Base-by-base conservation (phyloP, 306 rosid genomes). In the Cucurbita moschata region DNA sequence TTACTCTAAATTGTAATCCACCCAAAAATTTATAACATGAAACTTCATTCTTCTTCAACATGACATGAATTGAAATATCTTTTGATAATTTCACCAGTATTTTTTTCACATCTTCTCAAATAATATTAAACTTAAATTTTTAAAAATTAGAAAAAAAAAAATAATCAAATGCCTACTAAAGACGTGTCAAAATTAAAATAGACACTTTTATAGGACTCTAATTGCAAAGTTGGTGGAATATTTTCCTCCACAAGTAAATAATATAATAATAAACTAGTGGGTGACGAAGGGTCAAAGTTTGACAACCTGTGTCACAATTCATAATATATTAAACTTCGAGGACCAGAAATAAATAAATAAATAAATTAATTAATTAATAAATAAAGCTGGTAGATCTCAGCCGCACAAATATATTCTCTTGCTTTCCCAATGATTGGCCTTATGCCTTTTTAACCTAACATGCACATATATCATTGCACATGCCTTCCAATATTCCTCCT, bases 401-500 rank as follows among this genome's bases (percentile, higher is more conserved):
- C 69, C 26, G 13, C 69, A 64, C 51, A 64, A 64, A 6, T 44
- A 19, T 66, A 44, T 44, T 66, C 72, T 66, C 39, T 66, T 66
- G 5, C 37, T 2, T 19, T 66, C 3, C 72, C 16, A 46, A 43
- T 44, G 10, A 66, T 18, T 66, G 72, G 39, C 55, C 57, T 58
- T 58, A 62, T 14, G 7, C 35, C 19, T 2, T 65, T 65, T 66
- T 66, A 10, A 44, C 78, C 77, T 82, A 79, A 76, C 80, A 71
- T 77, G 80, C 75, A 38, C 52, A 71, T 80, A 82, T 83, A 89
- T 88, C 95, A 86, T 88, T 86, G 96, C 96, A 92, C 97, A 89
- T 92, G 96, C 84, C 75, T 26, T 60, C 85, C 83, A 58, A 69
- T 87, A 84, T 89, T 92, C 46, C 19, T 21, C 97, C 86, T 73